Evolutionary conservation across 2,329 filamentous ascomycete genomes (phyloP), one percentile per base, ranked within the genome.

Genomic region (Pseudogymnoascus sp.): DNA sequence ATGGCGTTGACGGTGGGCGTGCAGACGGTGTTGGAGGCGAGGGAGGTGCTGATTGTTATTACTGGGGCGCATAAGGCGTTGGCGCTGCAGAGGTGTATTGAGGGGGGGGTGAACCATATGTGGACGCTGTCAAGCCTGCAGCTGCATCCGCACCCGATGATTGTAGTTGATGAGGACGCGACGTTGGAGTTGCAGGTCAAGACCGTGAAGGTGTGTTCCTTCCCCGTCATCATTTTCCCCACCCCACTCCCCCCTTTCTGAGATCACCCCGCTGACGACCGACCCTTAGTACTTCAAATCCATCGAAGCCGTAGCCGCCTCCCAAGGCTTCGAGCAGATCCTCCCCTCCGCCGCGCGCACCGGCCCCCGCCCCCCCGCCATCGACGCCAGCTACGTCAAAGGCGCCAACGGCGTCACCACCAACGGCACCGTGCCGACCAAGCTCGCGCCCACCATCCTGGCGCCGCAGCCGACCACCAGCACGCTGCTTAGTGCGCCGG

Each of bases 1-100:
- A 91, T 91, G 84, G 90, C 91, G 11, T 77, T 94, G 74, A 95
- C 90, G 0, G 91, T 95, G 9, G 91, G 91, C 45, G 89, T 95
- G 30, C 86, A 90, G 74, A 95, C 91, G 1, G 86, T 94, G 39
- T 81, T 94, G 67, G 90, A 93, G 62, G 87, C 90, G 2, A 80
- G 87, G 61, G 91, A 94, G 75, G 89, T 95, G 22, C 0, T 58
- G 23, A 86, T 92, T 68, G 90, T 95, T 68, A 91, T 92, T 66
- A 84, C 90, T 1, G 91, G 91, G 22, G 85, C 89, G 45, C 89
- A 91, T 79, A 95, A 95, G 75, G 85, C 90, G 0, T 78, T 89
- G 35, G 91, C 91, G 28, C 77, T 95, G 66, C 88, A 92, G 73
- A 88, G 85, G 69, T 92, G 89, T 68, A 84, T 95, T 66, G 91